Evolutionary conservation across 176 grass and related monocot species (phyloP).

Genomic region (Lolium rigidum): DNA sequence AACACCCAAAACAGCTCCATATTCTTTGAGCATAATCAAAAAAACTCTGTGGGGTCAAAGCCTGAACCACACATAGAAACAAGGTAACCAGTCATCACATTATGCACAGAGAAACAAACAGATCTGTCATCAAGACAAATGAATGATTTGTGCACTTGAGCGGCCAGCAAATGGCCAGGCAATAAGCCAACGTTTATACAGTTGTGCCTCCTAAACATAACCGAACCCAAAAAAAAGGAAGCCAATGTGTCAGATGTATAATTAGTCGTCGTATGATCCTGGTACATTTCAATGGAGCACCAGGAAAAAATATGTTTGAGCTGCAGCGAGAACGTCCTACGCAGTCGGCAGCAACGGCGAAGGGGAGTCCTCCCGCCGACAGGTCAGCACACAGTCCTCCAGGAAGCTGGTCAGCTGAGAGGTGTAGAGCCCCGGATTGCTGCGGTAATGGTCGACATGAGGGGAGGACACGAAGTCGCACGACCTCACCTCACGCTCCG

Average conservation of each 20-base stretch:
- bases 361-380: background rate
- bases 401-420: constrained; percentile 71
- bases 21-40: too few relatives aligned
- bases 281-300: constrained; percentile 25
- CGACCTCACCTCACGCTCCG: constrained; percentile 65
- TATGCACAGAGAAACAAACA: too few relatives aligned
- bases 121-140: too few relatives aligned
- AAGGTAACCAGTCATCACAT: too few relatives aligned
- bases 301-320: constrained; percentile 33
- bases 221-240: background rate
- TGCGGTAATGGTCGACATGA: constrained; percentile 88
- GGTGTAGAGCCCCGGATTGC: constrained; percentile 69
- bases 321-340: background rate
- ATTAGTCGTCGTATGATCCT: constrained; percentile 23
- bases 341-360: background rate
- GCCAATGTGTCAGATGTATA: background rate
- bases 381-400: constrained; percentile 61
- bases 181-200: too few relatives aligned
- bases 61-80: too few relatives aligned
- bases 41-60: too few relatives aligned
- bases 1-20: too few relatives aligned
- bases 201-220: too few relatives aligned
- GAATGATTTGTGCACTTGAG: too few relatives aligned
- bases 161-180: too few relatives aligned
- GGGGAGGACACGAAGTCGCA: constrained; percentile 89